phyloP scores from a whole-genome alignment of 2,329 filamentous ascomycete species.

The Colletotrichum siamense region DNA sequence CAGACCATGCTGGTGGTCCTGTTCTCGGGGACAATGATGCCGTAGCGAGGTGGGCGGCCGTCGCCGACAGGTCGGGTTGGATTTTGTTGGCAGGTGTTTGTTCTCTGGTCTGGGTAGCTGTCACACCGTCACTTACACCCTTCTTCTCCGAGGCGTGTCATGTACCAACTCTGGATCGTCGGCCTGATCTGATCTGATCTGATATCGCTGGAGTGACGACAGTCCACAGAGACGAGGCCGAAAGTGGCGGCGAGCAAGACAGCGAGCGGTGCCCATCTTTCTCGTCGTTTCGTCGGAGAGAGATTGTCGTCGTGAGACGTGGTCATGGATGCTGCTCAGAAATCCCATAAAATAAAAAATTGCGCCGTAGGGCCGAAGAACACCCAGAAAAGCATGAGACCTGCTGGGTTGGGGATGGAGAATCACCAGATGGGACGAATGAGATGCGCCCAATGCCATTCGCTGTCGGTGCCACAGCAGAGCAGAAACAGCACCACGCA shows the following conservation, averaged over 20 bases:
- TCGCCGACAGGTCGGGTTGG: slow-evolving; percentile 8
- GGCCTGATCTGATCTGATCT: slow-evolving; percentile 14
- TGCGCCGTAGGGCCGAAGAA: slow-evolving; percentile 8
- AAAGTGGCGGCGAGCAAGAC: slow-evolving; percentile 4
- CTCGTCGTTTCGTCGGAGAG: not conserved
- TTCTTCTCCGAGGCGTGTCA: not conserved
- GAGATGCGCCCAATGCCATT: not conserved
- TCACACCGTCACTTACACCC: not conserved
- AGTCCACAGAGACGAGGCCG: not conserved
- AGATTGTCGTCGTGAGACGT: not conserved
- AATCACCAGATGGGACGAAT: slow-evolving; percentile 8
- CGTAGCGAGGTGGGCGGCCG: not conserved
- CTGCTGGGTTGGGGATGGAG: not conserved
- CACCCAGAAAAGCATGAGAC: slow-evolving; percentile 9
- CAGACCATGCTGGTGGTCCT: not conserved
- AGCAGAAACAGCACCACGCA: not conserved
- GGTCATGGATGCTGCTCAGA: not conserved
- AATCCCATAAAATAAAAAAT: not conserved
- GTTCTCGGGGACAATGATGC: not conserved
- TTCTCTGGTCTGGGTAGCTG: not conserved
- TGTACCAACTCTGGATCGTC: slow-evolving; percentile 1
- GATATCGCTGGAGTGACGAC: not conserved
- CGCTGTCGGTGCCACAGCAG: not conserved
- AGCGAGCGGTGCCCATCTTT: not conserved
- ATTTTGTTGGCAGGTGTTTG: not conserved